Evolutionary conservation across 2,329 filamentous ascomycete genomes (phyloP), one percentile per base, ranked within the genome.

Genomic region (Trichoderma atrobrunneum): DNA sequence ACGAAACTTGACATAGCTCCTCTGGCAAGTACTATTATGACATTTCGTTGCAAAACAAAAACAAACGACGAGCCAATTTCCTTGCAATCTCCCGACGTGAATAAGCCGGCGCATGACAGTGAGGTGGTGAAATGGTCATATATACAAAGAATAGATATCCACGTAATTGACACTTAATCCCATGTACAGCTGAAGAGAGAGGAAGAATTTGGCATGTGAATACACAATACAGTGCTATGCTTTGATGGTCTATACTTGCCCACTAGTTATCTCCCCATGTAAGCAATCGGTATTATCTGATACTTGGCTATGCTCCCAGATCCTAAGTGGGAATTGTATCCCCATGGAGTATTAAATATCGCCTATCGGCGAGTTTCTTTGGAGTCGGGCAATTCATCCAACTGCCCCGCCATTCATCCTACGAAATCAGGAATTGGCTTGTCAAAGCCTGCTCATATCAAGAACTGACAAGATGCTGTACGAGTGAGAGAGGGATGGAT

Each of bases 21-120:
- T 81, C 83, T 78, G 83, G 82, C 84, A 84, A 84, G 82, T 84
- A 84, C 81, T 80, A 81, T 82, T 80, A 82, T 83, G 82, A 80
- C 82, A 83, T 84, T 84, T 84, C 61, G 82, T 83, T 84, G 84
- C 82, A 85, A 80, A 67, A 59, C 32, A 67, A 67, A 67, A 67
- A 82, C 81, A 81, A 82, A 62, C 59, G 63, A 57, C 63, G 39
- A 61, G 62, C 65, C 72, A 65, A 69, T 51, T 64, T 51, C 34
- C 65, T 67, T 64, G 43, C 65, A 59, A 54, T 61, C n/a, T 60
- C 51, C 60, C 21, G 54, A 69, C 51, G 70, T 73, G 72, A 73
- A 73, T 72, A 26, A 71, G 28, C 36, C 36, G 48, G 68, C 68
- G 30, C 43, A 32, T 60, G 43, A 32, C 24, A 60, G 56, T 48